Evolutionary conservation across 768 basidiomycete species (phyloP), one percentile per base, ranked within the genome.

Genomic region (Naganishia vaughanmartiniae): DNA sequence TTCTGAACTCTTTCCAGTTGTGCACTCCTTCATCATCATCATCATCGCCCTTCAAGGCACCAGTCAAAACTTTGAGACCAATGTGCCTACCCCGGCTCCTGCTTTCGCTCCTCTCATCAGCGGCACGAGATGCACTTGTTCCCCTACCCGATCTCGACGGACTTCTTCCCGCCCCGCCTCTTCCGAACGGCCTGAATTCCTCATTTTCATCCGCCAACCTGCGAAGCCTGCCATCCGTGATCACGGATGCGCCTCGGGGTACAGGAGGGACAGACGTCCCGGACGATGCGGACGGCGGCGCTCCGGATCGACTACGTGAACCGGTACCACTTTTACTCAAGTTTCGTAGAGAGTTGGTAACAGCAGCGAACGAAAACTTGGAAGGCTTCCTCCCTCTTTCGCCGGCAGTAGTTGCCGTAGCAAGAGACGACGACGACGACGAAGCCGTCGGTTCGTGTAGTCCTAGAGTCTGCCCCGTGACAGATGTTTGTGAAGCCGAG

Each of bases 1-100:
- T 88, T 75, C 88, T 87, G 80, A 95, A 95, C 79, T 94, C 89
- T 77, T 89, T 89, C 92, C 92, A 97, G 5, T 81, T 78, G 66
- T 77, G 77, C 9, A 73, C 73, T 24, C 78, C 77, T 33, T 74
- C 79, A n/a, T 74, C 79, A 12, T 80, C 77, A 28, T 79, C 78
- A 42, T 74, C 78, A 4, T 74, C 76, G 26, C 76, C 71, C 5
- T 76, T 73, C 19, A 80, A 51, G 34, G 72, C 76, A 39, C 73
- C 79, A 15, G 77, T 78, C 60, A 80, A 74, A 4, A 74, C 76
- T 65, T 82, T 81, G 75, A 81, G 79, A 0, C 81, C 79, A 46
- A 76, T 81, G 58, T 79, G 75, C 60, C 82, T 75, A 2, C 83
- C 82, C 68, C 80, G 67, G 26, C 74, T 76, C 65, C 81, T 66